A percentile compares a stretch with the other conserved stretches of the same genome.
phyloP scores from a whole-genome alignment of 192 early-diverging fungal genomes.

The Pecoramyces ruminantium region DNA sequence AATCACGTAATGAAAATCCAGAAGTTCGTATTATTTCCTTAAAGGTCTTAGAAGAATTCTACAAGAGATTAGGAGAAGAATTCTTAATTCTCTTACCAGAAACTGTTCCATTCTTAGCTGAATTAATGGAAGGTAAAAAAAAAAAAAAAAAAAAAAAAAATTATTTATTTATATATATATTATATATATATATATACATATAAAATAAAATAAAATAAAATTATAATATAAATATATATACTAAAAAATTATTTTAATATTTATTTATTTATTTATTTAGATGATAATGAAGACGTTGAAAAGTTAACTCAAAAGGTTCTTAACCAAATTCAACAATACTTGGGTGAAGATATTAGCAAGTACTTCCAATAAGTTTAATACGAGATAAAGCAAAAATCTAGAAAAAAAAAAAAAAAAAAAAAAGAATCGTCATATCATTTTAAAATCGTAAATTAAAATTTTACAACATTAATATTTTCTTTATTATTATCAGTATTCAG shows the following conservation, averaged over 20 bases:
- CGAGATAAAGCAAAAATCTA: too few species aligned
- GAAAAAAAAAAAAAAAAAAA: too few species aligned
- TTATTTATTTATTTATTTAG: constrained; percentile 4
- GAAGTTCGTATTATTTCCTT: constrained; percentile 50
- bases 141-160: not conserved
- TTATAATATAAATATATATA: too few species aligned
- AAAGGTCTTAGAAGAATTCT: constrained; percentile 58
- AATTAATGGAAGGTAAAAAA: constrained; percentile 66
- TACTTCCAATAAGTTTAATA: not conserved
- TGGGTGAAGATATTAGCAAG: constrained; percentile 50
- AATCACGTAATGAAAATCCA: constrained; percentile 52
- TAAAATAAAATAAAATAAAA: too few species aligned
- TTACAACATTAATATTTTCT: too few species aligned
- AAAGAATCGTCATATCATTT: too few species aligned
- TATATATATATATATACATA: too few species aligned
- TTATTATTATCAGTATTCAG: too few species aligned
- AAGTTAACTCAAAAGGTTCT: constrained; percentile 60
- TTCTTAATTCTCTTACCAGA: constrained; percentile 81
- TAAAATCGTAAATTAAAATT: too few species aligned
- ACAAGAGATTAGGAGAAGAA: constrained; percentile 78
- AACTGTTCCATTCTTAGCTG: constrained; percentile 84
- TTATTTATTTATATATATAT: constrained; percentile 1
- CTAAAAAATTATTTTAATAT: too few species aligned
- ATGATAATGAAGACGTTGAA: constrained; percentile 74
- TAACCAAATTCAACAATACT: constrained; percentile 67